Percentiles rank a stretch among this genome's conserved stretches.
phyloP scores from a whole-genome alignment of 139 green algal genomes.

The Nannochloris sp. region DNA sequence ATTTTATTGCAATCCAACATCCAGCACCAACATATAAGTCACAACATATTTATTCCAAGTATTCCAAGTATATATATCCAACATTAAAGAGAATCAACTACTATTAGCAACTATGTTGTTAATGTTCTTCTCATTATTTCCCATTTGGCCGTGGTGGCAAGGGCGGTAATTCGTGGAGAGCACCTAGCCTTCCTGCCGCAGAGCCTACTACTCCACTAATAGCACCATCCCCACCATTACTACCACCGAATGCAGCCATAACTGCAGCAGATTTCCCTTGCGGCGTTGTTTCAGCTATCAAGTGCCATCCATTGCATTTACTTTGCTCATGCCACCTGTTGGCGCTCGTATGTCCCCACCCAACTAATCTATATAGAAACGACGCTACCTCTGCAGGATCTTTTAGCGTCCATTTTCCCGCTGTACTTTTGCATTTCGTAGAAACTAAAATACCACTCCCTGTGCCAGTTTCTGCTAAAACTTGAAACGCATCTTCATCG shows the following conservation, averaged over 20 bases:
- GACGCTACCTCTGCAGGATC: constrained; percentile 61
- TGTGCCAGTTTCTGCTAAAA: constrained; percentile 19
- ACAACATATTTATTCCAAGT: too few relatives aligned
- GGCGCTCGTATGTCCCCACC: constrained; percentile 31
- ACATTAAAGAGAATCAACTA: too few relatives aligned
- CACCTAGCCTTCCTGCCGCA: not conserved
- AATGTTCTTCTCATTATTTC: too few relatives aligned
- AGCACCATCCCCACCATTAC: not conserved
- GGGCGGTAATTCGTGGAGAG: not conserved
- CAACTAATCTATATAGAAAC: constrained; percentile 56
- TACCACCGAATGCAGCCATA: not conserved
- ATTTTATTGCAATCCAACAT: too few relatives aligned
- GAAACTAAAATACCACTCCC: constrained; percentile 78
- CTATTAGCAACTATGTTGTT: too few relatives aligned
- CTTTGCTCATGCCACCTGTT: constrained; percentile 32
- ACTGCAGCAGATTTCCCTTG: too few relatives aligned
- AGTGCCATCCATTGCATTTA: not conserved
- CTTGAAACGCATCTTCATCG: constrained; percentile 94
- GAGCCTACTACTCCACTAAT: too few relatives aligned
- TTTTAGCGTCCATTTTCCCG: constrained; percentile 58
- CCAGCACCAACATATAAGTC: too few relatives aligned
- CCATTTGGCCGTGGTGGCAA: too few relatives aligned
- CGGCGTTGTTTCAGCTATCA: too few relatives aligned
- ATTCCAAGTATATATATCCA: too few relatives aligned
- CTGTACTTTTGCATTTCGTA: constrained; percentile 67